phyloP scores from a whole-genome alignment of 23 red algal species.

The Gracilaria domingensis region DNA sequence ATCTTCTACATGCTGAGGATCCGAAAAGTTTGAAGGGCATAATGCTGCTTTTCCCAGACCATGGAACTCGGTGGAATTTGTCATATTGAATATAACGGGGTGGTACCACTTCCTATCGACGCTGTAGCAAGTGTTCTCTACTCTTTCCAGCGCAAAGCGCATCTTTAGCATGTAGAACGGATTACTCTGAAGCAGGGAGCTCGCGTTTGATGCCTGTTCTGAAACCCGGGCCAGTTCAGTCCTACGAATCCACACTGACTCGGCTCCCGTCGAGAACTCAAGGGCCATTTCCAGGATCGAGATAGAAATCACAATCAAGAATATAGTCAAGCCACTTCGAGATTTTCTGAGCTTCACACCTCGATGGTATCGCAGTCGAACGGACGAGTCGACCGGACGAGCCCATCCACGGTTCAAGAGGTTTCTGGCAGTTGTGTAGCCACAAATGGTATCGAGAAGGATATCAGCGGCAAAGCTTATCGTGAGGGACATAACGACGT shows the following conservation, averaged over 20 bases:
- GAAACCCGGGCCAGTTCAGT: not conserved
- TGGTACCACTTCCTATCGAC: slow-evolving; percentile 1
- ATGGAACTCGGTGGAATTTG: not conserved
- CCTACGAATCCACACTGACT: not conserved
- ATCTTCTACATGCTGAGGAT: not conserved
- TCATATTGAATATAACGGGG: not conserved
- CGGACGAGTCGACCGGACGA: not conserved
- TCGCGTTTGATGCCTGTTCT: not conserved
- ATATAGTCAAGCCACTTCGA: not conserved
- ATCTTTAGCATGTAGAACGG: not conserved
- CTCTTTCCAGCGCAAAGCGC: not conserved
- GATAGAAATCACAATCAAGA: not conserved
- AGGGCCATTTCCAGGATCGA: not conserved
- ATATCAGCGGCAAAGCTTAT: slow-evolving; percentile 1
- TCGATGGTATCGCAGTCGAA: not conserved
- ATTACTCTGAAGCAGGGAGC: not conserved
- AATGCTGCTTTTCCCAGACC: not conserved
- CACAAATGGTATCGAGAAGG: not conserved
- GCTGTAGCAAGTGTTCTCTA: slow-evolving; percentile 20
- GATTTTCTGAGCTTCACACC: not conserved
- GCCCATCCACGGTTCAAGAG: not conserved
- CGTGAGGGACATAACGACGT: not conserved
- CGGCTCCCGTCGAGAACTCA: slow-evolving; percentile 1
- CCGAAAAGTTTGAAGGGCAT: not conserved
- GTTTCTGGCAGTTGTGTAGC: not conserved